Conservation (phyloP, 164 flowering plant species). For the Cinnamomum chago region DNA sequence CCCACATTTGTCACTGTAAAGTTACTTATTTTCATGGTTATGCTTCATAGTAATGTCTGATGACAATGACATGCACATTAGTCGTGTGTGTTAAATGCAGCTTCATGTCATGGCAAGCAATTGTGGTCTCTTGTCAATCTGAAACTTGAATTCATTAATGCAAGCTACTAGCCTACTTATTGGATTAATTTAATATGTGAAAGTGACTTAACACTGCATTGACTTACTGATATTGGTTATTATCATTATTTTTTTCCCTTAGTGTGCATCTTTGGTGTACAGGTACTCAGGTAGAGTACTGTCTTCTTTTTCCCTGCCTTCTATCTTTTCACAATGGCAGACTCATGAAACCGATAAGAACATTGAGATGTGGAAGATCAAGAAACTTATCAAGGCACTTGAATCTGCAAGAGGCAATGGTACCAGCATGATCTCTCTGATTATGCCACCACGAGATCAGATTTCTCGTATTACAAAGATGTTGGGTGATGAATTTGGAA, state of each 20-base stretch:
- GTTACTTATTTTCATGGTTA: too few species aligned
- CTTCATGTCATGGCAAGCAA: too few species aligned
- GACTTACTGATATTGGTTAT: not conserved
- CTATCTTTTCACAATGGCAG: slow-evolving; percentile 24
- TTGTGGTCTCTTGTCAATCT: too few species aligned
- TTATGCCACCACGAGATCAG: slow-evolving; percentile 55
- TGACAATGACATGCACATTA: too few species aligned
- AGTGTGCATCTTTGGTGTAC: not conserved
- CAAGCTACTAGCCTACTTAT: not conserved
- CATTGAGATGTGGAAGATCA: slow-evolving; percentile 54
- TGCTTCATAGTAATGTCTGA: too few species aligned
- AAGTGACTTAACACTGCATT: not conserved
- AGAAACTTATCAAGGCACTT: slow-evolving; percentile 44
- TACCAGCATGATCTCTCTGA: slow-evolving; percentile 55
- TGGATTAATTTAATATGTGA: too few species aligned
- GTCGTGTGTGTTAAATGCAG: too few species aligned
- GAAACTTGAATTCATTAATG: not conserved
- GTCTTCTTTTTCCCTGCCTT: not conserved
- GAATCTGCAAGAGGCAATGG: slow-evolving; percentile 51
- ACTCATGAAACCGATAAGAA: slow-evolving; percentile 46
- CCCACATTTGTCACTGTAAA: too few species aligned
- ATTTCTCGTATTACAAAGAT: slow-evolving; percentile 46
- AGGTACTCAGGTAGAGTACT: not conserved
- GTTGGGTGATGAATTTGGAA: slow-evolving; percentile 55
- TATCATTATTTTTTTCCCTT: too few species aligned